Evolutionary conservation across 2,329 filamentous ascomycete species (phyloP).

Genomic region (Calonectria leucothoes): DNA sequence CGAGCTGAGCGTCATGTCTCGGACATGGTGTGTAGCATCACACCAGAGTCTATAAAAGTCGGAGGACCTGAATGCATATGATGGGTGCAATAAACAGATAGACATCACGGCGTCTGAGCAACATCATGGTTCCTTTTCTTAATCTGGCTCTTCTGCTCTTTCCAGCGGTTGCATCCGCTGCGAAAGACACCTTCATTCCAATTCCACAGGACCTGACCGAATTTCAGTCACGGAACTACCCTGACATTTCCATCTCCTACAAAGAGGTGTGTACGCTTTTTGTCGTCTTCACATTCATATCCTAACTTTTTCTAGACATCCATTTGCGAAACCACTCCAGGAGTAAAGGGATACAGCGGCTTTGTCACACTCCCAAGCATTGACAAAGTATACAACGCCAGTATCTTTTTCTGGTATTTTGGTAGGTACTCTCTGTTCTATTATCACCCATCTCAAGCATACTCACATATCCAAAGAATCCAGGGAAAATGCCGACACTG

Average conservation of each 20-base stretch:
- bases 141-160: neutral
- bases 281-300: too few species aligned
- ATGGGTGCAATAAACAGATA: neutral
- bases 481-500: conserved; percentile 41
- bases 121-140: neutral
- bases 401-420: conserved; percentile 60
- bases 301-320: conserved; percentile 24
- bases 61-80: neutral
- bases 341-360: conserved; percentile 36
- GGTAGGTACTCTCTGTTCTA: conserved; percentile 19
- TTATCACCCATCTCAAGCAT: neutral
- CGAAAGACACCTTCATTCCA: neutral
- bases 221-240: conserved; percentile 15
- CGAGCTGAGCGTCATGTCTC: neutral
- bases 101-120: neutral
- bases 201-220: neutral
- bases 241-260: conserved; percentile 35
- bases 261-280: conserved; percentile 29
- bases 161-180: neutral
- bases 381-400: conserved; percentile 20
- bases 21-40: neutral
- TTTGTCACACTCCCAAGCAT: conserved; percentile 36
- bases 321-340: conserved; percentile 39
- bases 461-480: conserved; percentile 36
- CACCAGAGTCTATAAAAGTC: neutral